Percentiles rank a stretch among this genome's conserved stretches.
phyloP scores from a whole-genome alignment of 2,329 filamentous ascomycete species.

The Paracoccidioides lutzii region DNA sequence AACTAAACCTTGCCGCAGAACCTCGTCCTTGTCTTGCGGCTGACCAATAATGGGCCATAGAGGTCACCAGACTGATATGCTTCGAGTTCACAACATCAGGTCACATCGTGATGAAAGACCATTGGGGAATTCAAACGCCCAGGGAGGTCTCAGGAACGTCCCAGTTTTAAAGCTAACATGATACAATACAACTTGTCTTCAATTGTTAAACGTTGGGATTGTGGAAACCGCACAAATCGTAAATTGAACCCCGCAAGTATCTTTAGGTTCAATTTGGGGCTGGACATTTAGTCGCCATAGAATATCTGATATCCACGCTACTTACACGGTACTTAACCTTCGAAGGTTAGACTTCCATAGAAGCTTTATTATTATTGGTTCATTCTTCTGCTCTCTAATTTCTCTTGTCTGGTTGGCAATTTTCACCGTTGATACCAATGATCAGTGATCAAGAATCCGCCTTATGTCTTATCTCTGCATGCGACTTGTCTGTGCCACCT shows the following conservation, averaged over 20 bases:
- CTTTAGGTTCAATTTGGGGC: background rate
- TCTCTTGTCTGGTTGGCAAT: background rate
- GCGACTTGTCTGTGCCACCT: background rate
- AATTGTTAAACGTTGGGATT: background rate
- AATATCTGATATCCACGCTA: background rate
- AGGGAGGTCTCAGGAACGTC: background rate
- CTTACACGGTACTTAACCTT: background rate
- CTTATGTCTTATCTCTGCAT: background rate
- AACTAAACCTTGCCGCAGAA: background rate
- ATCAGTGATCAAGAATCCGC: background rate
- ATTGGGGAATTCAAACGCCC: background rate
- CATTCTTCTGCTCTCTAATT: background rate
- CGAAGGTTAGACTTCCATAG: background rate
- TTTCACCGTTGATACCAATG: background rate
- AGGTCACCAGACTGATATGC: background rate
- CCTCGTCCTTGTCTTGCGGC: background rate
- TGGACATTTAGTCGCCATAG: background rate
- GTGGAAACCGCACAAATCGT: background rate
- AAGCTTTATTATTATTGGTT: background rate
- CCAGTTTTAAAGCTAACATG: background rate
- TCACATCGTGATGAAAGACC: background rate
- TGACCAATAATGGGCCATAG: background rate
- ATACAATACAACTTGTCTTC: background rate
- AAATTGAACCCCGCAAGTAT: background rate
- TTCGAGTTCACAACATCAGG: background rate